Evolutionary conservation across 2,329 filamentous ascomycete genomes (phyloP).

Genomic region (Tolypocladium nubicola): DNA sequence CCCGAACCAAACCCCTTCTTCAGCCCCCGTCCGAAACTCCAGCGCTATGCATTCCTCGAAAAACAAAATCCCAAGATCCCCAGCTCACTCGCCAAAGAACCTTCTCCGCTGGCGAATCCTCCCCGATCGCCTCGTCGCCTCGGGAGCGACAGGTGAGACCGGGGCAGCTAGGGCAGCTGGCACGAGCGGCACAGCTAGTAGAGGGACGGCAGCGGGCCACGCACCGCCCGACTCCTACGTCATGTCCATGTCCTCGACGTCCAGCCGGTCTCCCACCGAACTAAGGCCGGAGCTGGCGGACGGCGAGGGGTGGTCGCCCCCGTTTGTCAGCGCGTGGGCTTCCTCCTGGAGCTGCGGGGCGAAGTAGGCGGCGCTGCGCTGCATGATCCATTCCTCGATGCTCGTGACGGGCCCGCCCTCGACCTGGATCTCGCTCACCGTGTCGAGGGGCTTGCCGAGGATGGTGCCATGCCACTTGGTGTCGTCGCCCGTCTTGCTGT

Average conservation of each 20-base stretch:
- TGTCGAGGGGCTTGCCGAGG: conserved; percentile 63
- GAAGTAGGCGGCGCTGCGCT: conserved; percentile 10
- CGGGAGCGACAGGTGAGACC: background rate
- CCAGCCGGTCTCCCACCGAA: conserved; percentile 39
- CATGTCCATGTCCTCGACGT: conserved; percentile 13
- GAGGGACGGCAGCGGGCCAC: background rate
- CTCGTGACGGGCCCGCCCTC: conserved; percentile 53
- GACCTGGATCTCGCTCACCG: conserved; percentile 55
- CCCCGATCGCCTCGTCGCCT: background rate
- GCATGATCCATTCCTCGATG: conserved; percentile 26
- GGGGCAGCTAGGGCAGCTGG: background rate
- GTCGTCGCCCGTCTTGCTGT: conserved; percentile 81
- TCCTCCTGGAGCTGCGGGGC: conserved; percentile 1
- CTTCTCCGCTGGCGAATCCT: background rate
- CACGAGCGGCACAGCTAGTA: background rate
- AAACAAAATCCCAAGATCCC: background rate
- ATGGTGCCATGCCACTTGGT: conserved; percentile 77
- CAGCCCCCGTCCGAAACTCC: conserved; percentile 19
- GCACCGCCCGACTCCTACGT: background rate
- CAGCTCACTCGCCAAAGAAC: background rate
- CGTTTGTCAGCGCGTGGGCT: conserved; percentile 2
- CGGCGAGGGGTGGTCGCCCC: conserved; percentile 20
- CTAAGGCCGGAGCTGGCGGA: conserved; percentile 46
- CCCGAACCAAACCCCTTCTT: background rate
- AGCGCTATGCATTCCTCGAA: conserved; percentile 27